phyloP scores from a whole-genome alignment of 345 rosid species.

The Microcos paniculata region DNA sequence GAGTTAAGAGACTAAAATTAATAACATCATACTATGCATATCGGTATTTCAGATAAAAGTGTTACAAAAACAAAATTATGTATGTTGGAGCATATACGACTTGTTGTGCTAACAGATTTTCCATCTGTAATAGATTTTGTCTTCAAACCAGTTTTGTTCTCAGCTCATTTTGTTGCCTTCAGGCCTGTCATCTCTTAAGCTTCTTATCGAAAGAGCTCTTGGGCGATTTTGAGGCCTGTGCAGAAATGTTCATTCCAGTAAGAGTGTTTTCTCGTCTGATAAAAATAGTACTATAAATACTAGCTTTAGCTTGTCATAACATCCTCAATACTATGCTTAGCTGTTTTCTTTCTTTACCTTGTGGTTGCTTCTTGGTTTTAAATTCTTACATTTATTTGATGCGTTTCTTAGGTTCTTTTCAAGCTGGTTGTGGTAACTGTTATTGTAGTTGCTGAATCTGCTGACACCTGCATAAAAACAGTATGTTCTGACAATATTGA shows the following conservation, averaged over 20 bases:
- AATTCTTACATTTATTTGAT: not conserved
- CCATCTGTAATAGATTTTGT: no score
- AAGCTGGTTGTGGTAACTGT: slow-evolving; percentile 97
- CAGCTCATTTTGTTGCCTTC: slow-evolving; percentile 9
- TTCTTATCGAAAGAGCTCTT: slow-evolving; percentile 90
- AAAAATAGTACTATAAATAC: not conserved
- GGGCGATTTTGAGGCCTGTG: slow-evolving; percentile 94
- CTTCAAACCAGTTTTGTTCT: not conserved
- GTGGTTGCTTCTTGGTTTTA: not conserved
- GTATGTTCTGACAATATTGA: slow-evolving; percentile 32
- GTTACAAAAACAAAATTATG: not conserved
- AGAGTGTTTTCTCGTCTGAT: slow-evolving; percentile 18
- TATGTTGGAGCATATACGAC: not conserved
- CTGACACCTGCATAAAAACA: slow-evolving; percentile 96
- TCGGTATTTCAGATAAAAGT: not conserved
- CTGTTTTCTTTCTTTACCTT: not conserved
- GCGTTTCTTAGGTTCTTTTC: slow-evolving; percentile 77
- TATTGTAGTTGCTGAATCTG: slow-evolving; percentile 95
- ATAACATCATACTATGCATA: not conserved
- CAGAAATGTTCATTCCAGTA: slow-evolving; percentile 91
- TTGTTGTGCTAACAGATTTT: not conserved
- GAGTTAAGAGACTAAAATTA: not conserved
- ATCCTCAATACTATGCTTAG: not conserved
- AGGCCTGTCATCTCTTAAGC: slow-evolving; percentile 91
- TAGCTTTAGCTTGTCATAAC: slow-evolving; percentile 14